These are phyloP conservation scores for Pleomassaria siparia DNA, from an alignment of 2,329 filamentous ascomycete genomes.

Conservation along the genomic window DNA sequence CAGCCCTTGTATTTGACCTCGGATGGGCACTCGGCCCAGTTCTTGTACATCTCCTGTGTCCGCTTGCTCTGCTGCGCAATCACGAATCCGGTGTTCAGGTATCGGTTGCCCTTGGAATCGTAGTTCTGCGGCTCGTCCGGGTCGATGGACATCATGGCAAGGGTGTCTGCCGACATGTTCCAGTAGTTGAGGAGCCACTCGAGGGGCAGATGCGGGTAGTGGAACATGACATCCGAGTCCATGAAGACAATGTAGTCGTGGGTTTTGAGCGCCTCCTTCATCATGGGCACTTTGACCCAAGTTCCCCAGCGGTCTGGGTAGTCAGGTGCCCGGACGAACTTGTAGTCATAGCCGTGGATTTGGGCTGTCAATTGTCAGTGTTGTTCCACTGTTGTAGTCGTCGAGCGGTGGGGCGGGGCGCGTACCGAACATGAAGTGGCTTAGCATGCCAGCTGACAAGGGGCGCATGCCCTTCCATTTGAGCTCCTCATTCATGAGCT, in stretches of 20 bases:
- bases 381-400: neutral
- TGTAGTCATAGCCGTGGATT: slow-evolving; percentile 55
- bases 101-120: slow-evolving; percentile 44
- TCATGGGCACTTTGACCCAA: slow-evolving; percentile 54
- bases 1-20: slow-evolving; percentile 39
- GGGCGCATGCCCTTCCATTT: slow-evolving; percentile 42
- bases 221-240: slow-evolving; percentile 54
- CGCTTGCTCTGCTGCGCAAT: slow-evolving; percentile 45
- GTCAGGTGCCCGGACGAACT: slow-evolving; percentile 48
- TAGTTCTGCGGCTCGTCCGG: slow-evolving; percentile 47
- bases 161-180: slow-evolving; percentile 49
- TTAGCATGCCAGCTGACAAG: slow-evolving; percentile 42
- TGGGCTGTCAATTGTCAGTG: slow-evolving; percentile 26
- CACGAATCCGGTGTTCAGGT: slow-evolving; percentile 50
- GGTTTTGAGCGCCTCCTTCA: slow-evolving; percentile 45
- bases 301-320: slow-evolving; percentile 48
- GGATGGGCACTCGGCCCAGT: slow-evolving; percentile 42
- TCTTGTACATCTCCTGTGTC: slow-evolving; percentile 42
- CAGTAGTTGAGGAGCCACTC: slow-evolving; percentile 56
- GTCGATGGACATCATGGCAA: slow-evolving; percentile 51
- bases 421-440: slow-evolving; percentile 42
- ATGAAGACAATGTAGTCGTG: slow-evolving; percentile 51
- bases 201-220: slow-evolving; percentile 50
- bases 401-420: neutral
- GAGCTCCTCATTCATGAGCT: slow-evolving; percentile 39